These are phyloP conservation scores for Trebouxia sp. DNA, from an alignment of 139 green algal species.

Conservation along the genomic window DNA sequence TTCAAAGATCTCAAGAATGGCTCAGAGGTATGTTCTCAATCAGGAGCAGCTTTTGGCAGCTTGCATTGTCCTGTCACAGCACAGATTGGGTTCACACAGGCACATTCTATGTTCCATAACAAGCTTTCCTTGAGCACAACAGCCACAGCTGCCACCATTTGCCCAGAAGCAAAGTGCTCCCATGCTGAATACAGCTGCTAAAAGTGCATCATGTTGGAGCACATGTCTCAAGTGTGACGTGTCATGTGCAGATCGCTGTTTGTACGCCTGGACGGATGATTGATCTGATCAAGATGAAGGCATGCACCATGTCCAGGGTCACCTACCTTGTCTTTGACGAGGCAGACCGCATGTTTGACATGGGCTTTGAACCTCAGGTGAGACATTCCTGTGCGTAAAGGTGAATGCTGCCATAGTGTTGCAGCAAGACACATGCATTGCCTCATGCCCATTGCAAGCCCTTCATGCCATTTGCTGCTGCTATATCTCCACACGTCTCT, in stretches of 20 bases:
- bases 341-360: slow-evolving; percentile 97
- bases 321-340: slow-evolving; percentile 97
- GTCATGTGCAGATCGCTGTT: slow-evolving; percentile 72
- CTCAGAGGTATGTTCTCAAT: slow-evolving; percentile 40
- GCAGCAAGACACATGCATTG: too few species aligned
- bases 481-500: too few species aligned
- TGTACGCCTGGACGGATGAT: slow-evolving; percentile 88
- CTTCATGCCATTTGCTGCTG: not conserved
- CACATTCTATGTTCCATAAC: too few species aligned
- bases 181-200: too few species aligned
- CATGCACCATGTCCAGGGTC: slow-evolving; percentile 65
- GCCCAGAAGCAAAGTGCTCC: too few species aligned
- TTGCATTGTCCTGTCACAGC: not conserved
- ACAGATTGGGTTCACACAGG: not conserved
- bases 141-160: too few species aligned
- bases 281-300: slow-evolving; percentile 77
- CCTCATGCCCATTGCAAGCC: not conserved
- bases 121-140: too few species aligned
- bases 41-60: not conserved
- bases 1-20: slow-evolving; percentile 90
- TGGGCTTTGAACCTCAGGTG: slow-evolving; percentile 94
- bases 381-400: not conserved
- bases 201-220: too few species aligned
- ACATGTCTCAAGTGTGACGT: not conserved
- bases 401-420: too few species aligned